Base-by-base conservation (phyloP, 257 asterid species). In the Paulownia fortunei region DNA sequence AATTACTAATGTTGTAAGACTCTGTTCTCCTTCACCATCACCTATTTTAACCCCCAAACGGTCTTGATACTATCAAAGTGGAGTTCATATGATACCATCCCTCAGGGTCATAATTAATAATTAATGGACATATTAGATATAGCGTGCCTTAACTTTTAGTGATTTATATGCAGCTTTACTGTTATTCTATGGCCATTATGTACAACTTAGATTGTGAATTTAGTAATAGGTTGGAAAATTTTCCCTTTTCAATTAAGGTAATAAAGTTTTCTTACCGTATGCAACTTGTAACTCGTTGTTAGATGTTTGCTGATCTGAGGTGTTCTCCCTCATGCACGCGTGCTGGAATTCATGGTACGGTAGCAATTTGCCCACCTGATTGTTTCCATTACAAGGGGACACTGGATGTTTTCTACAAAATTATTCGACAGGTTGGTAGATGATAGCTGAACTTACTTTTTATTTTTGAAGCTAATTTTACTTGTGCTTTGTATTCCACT, bases 261-360 rank as follows among this genome's bases (percentile, higher is more conserved):
- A 42, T 61, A 62, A 79, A 42, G 27, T 72, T 64, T 49, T 72
- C 77, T 61, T 55, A 52, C 64, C 27, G 3, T 44, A 3, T 82
- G 64, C 78, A 52, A 63, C 79, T 65, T 32, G 76, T 46, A 52
- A 63, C 79, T 65, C 26, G 76, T 46, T 74, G 69, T 67, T 86
- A 95, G 99, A 88, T 95, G 99, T 95, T 95, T 88, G 93, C 98
- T 58, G 99, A 95, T 80, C 89, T 95, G 74, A 90, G 98, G 85
- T 95, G 99, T 85, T 95, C 98, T 73, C 97, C 99, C 54, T 90
- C 99, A 24, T 96, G 99, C 76, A 30, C 97, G 4, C 93, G 94
- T n/a, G 99, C 99, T 80, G 99, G 98, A 11, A 89, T 92, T 77
- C 99, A 96, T 52, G 99, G 99, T 47, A 95, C 99, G 0, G 83